Conservation (phyloP, 208 protist species). For the Acanthamoeba quina region DNA sequence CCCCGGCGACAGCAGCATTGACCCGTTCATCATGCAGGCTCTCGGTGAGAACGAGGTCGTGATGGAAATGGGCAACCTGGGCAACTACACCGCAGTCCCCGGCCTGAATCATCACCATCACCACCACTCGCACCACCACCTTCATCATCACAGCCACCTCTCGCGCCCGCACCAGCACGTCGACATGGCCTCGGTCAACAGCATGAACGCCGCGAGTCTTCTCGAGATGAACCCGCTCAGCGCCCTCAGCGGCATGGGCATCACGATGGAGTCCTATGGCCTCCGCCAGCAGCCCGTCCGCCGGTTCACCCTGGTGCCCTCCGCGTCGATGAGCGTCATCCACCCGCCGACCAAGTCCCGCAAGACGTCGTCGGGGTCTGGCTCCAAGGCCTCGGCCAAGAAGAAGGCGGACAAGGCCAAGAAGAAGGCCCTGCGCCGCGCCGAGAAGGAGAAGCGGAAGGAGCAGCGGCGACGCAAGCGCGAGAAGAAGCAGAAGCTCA, state of each 20-base stretch:
- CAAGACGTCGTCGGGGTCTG: not conserved
- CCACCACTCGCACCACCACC: not conserved
- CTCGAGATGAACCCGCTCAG: slow-evolving; percentile 8
- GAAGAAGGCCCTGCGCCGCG: not conserved
- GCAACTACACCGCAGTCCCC: not conserved
- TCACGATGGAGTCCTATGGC: not conserved
- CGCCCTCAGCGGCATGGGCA: not conserved
- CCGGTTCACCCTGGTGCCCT: not conserved
- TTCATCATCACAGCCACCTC: not conserved
- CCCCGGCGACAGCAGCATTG: not conserved
- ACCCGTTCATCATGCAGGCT: not conserved
- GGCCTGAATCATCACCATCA: not conserved
- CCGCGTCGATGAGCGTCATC: slow-evolving; percentile 1
- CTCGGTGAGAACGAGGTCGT: not conserved
- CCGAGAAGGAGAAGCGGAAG: not conserved
- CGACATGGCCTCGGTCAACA: slow-evolving; percentile 34
- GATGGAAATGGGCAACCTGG: slow-evolving; percentile 36
- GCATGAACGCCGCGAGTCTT: not conserved
- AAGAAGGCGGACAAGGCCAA: not conserved
- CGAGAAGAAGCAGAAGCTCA: not conserved
- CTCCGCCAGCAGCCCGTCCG: not conserved
- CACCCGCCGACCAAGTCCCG: not conserved
- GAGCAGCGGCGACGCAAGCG: not conserved
- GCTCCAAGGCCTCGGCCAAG: not conserved
- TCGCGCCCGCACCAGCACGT: not conserved